These are phyloP conservation scores for Hypomontagnella submonticulosa DNA, from an alignment of 495 filamentous ascomycete species.

Conservation along the genomic window DNA sequence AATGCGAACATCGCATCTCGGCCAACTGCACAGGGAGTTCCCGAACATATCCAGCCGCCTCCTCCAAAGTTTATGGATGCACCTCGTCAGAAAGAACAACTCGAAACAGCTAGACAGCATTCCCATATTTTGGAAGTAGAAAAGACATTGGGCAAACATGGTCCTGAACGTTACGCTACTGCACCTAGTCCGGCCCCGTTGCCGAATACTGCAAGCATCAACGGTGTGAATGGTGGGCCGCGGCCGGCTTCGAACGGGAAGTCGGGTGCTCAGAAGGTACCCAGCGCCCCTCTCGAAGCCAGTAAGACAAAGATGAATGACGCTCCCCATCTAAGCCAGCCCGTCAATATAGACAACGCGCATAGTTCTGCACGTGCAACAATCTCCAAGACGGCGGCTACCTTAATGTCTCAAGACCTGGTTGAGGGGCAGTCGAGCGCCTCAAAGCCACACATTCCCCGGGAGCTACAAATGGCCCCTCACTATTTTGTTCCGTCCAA, in stretches of 20 bases:
- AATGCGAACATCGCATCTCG: slow-evolving; percentile 22
- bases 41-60: not conserved
- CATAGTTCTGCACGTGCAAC: too few species aligned
- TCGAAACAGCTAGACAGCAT: too few species aligned
- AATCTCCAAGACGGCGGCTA: too few species aligned
- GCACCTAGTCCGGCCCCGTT: not conserved
- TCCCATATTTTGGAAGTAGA: too few species aligned
- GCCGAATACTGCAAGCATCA: not conserved
- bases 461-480: not conserved
- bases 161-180: not conserved
- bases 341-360: too few species aligned
- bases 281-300: not conserved
- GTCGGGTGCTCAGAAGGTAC: slow-evolving; percentile 1
- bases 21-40: not conserved
- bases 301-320: not conserved
- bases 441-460: not conserved
- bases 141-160: too few species aligned
- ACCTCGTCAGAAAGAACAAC: slow-evolving; percentile 1
- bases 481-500: too few species aligned
- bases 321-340: not conserved
- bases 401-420: not conserved
- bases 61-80: not conserved
- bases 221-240: not conserved
- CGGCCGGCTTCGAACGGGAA: not conserved
- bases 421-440: not conserved